Conservation (phyloP, 345 rosid species). For the Xanthoceras sorbifolium region DNA sequence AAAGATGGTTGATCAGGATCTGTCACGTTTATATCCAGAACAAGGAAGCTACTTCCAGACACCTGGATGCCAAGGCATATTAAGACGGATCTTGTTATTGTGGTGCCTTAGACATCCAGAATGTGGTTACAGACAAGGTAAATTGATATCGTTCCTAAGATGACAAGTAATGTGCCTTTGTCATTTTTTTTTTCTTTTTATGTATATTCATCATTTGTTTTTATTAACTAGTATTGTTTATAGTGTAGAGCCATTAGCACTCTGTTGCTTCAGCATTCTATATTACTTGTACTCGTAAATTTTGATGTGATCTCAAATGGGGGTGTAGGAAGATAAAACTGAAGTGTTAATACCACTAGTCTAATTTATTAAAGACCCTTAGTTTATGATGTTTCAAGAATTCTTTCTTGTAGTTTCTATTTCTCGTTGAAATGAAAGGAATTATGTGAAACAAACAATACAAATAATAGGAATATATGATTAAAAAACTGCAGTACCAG, state of each 20-base stretch:
- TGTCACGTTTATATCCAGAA: constrained; percentile 91
- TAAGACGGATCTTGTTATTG: constrained; percentile 79
- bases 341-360: no score
- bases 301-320: no score
- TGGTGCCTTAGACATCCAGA: constrained; percentile 98
- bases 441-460: background rate
- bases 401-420: background rate
- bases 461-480: background rate
- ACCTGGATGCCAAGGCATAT: constrained; percentile 93
- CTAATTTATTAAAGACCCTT: no score
- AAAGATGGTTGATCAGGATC: constrained; percentile 91
- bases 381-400: no score
- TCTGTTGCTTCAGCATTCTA: background rate
- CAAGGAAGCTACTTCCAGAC: constrained; percentile 95
- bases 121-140: constrained; percentile 88
- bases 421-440: background rate
- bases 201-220: background rate
- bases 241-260: background rate
- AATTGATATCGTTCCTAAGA: background rate
- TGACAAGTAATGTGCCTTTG: background rate
- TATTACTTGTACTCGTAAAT: no score
- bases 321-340: no score
- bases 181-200: background rate
- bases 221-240: background rate
- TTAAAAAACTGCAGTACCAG: background rate